phyloP scores from a whole-genome alignment of 2,329 filamentous ascomycete genomes.

The Epichloe gansuensis region DNA sequence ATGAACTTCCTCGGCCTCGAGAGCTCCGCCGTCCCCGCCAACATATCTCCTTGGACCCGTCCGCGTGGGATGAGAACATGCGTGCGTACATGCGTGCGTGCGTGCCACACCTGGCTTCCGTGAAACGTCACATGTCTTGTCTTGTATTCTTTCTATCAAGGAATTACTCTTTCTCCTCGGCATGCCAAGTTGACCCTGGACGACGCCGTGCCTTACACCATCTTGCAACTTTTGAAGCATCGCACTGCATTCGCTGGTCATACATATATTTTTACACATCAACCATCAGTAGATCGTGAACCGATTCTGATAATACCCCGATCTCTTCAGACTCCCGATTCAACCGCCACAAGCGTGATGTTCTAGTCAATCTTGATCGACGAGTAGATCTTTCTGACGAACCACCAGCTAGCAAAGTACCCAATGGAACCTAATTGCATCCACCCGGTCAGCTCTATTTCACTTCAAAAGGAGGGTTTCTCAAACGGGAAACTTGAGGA shows the following conservation, averaged over 20 bases:
- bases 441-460: slow-evolving; percentile 21
- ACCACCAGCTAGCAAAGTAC: slow-evolving; percentile 89
- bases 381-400: slow-evolving; percentile 83
- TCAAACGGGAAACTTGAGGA: no score
- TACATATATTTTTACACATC: slow-evolving; percentile 19
- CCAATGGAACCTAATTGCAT: slow-evolving; percentile 67
- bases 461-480: slow-evolving; percentile 54
- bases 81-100: no score
- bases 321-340: no score
- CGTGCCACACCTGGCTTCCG: background rate
- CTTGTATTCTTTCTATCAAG: slow-evolving; percentile 1
- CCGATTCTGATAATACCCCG: background rate
- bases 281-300: background rate
- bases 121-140: background rate
- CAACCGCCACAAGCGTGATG: background rate
- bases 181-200: background rate
- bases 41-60: background rate
- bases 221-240: background rate
- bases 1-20: no score
- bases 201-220: background rate
- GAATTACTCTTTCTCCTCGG: background rate
- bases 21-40: no score
- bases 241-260: slow-evolving; percentile 14
- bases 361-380: slow-evolving; percentile 94
- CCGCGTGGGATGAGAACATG: background rate